Evolutionary conservation across 345 rosid genomes (phyloP).

Genomic region (Melaleuca quinquenervia): DNA sequence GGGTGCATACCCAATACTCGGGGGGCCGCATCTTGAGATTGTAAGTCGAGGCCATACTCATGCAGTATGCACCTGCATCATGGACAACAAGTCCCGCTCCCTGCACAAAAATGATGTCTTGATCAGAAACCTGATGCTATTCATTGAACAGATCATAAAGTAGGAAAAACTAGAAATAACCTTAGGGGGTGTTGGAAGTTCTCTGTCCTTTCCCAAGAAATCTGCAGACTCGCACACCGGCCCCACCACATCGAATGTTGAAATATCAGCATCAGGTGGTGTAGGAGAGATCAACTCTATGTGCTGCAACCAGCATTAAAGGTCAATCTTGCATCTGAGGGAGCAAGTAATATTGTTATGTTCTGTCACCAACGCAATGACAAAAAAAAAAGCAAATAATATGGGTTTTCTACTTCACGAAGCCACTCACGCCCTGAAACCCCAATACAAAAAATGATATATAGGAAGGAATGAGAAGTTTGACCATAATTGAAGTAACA

Average conservation of each 20-base stretch:
- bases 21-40: constrained; percentile 99
- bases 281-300: constrained; percentile 89
- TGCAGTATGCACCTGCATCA: constrained; percentile 99
- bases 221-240: constrained; percentile 99
- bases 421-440: too few species aligned
- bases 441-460: neutral
- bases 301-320: constrained; percentile 38
- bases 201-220: constrained; percentile 45
- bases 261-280: constrained; percentile 40
- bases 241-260: constrained; percentile 88
- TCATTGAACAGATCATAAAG: neutral
- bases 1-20: constrained; percentile 76
- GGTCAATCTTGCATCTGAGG: neutral
- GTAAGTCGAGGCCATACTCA: constrained; percentile 99
- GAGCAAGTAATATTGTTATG: neutral
- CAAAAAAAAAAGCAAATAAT: neutral
- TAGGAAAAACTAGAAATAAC: constrained; percentile 13
- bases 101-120: constrained; percentile 23
- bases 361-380: neutral
- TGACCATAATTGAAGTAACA: neutral
- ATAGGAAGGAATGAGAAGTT: too few species aligned
- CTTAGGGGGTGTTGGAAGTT: constrained; percentile 84
- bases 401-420: neutral
- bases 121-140: neutral
- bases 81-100: constrained; percentile 93